Evolutionary conservation across 805 yeast species (phyloP), one percentile per base, ranked within the genome.

Genomic region (Sugiyamaella americana): DNA sequence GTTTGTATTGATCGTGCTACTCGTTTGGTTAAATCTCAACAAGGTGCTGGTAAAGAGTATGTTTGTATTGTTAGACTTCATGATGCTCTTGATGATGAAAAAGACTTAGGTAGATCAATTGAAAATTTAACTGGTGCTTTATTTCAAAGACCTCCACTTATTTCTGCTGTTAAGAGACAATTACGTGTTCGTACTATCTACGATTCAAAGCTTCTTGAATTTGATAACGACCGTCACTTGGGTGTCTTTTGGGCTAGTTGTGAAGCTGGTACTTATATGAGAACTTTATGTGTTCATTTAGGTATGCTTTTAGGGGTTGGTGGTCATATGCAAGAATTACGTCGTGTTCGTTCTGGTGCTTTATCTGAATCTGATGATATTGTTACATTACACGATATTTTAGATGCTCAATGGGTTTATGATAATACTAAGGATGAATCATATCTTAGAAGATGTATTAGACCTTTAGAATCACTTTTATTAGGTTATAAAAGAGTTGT

Each of bases 211-310:
- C 76, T 93, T 66, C 80, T 93, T 61, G 98, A 93, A 72, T 93
- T 93, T 63, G 98, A 89, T 72, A 85, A 88, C 71, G 89, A 93
- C 72, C 84, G 98, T 70, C 91, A 93, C 60, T 76, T 93, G 53
- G 95, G 95, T 73, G 98, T 93, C 30, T 93, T 93, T 75, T 93
- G 98, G 98, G 98, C 98, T 50, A 85, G 95, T 37, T 93, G 98
- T 78, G 98, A 93, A 75, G 98, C 98, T 52, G 98, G 98, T 72
- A 93, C 98, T 51, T 93, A 93, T 73, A 93, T 93, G 96, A 85
- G 98, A 79, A 93, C 98, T 43, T 74, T 93, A 60, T 93, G 98
- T 83, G 98, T 93, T 48, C 98, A 93, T 71, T 74, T 93, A 62
- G 98, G 98, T 73, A 89, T 93, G 96, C 76, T 93, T 51, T 76